These are phyloP conservation scores for Ogataea ramenticola DNA, from an alignment of 805 yeast species.

Conservation along the genomic window DNA sequence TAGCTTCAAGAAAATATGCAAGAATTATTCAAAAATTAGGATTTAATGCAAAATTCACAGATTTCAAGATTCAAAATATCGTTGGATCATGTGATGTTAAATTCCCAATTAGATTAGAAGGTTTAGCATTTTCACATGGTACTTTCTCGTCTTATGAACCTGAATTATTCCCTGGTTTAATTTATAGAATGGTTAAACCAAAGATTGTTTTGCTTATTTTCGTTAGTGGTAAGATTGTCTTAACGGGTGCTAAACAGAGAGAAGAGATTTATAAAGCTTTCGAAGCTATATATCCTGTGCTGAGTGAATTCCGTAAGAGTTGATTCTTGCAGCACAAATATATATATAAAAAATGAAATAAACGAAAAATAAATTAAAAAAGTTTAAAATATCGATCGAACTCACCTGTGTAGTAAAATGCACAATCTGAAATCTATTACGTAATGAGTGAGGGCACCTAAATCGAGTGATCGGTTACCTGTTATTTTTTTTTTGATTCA, in stretches of 20 bases:
- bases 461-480: no score
- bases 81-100: slow-evolving; percentile 99
- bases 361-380: no score
- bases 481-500: no score
- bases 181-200: slow-evolving; percentile 99
- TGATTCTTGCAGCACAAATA: not conserved
- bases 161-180: slow-evolving; percentile 94
- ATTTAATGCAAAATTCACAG: slow-evolving; percentile 95
- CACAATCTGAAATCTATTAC: no score
- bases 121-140: slow-evolving; percentile 96
- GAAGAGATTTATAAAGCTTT: slow-evolving; percentile 98
- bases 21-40: slow-evolving; percentile 97
- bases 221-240: slow-evolving; percentile 94
- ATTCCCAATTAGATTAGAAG: slow-evolving; percentile 95
- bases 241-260: slow-evolving; percentile 98
- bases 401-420: no score
- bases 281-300: slow-evolving; percentile 96
- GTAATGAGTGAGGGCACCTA: no score
- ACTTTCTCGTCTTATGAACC: slow-evolving; percentile 98
- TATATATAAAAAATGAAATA: no score
- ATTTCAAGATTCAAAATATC: slow-evolving; percentile 95
- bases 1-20: slow-evolving; percentile 96
- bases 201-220: slow-evolving; percentile 92
- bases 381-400: no score
- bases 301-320: slow-evolving; percentile 89